Base-by-base conservation (phyloP, 768 basidiomycete genomes). In the Cantharellus cinnabarinus region DNA sequence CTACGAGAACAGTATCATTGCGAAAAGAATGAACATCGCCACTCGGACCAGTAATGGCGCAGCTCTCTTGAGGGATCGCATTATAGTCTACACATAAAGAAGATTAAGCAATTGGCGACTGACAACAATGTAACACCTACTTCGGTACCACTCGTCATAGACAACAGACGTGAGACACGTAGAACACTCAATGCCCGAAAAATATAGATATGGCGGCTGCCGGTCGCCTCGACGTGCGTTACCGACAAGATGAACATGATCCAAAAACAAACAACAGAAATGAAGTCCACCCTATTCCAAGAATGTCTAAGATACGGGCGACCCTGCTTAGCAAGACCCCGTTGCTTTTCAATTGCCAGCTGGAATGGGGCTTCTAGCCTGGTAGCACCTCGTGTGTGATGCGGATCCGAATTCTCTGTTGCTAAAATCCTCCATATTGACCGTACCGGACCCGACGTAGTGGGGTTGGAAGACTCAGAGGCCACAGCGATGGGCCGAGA, bases 291-390 rank as follows among this genome's bases (percentile, higher is more conserved):
- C 56, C 90, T 73, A 65, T 79, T 85, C 91, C 91, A 97, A 59
- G 85, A 86, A 66, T 97, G 90, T 4, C 94, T 77, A 1, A 98
- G 75, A 68, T 89, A 98, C 0, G 94, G 91, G 2, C 91, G 74
- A 62, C 70, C 70, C 42, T 68, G 66, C 14, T 65, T 58, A 4
- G 63, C 65, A 10, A 71, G 62, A 15, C 55, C 58, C 35, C 68
- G 63, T 58, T 70, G 64, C 60, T 68, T 65, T 37, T 60, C 64
- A 5, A 75, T 62, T 3, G 74, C 71, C 2, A 64, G 64, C 40
- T 71, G 68, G 64, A 75, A 75, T 0, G 74, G 74, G 5, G 56
- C 56, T 35, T 57, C 56, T 10, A 42, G 35, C 52, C 10, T 54
- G 14, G 14, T 37, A 29, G 44, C 10, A 10, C 29, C 44, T 48